Percentiles rank a stretch among this genome's conserved stretches.
Conservation (phyloP, 2,329 filamentous ascomycete species). For the Coniochaeta sp. region DNA sequence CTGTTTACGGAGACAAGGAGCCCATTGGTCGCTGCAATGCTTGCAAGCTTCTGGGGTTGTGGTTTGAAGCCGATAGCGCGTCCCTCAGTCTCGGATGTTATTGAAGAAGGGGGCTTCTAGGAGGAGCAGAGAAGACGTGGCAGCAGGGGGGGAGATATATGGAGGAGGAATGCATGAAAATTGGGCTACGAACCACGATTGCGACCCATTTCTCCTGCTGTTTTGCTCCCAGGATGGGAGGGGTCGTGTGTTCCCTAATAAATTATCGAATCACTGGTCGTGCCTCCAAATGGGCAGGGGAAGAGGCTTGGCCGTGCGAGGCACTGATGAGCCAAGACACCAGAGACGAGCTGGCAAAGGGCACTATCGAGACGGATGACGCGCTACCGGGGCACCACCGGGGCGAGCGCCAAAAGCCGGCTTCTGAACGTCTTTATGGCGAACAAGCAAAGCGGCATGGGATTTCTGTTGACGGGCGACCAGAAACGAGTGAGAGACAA, state of each 20-base stretch:
- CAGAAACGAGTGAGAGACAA: background rate
- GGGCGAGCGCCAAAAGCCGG: background rate
- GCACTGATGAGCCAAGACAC: background rate
- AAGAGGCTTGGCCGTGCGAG: background rate
- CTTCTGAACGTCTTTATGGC: background rate
- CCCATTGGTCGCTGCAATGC: background rate
- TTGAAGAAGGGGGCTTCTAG: background rate
- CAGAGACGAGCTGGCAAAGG: background rate
- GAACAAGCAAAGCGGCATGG: background rate
- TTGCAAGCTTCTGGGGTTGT: background rate
- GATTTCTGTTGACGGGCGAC: background rate
- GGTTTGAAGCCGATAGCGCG: background rate
- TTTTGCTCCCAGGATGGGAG: conserved; percentile 3
- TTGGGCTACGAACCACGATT: conserved; percentile 42
- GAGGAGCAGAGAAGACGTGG: background rate
- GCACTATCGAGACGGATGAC: background rate
- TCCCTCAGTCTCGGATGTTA: background rate
- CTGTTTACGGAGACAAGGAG: background rate
- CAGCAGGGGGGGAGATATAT: conserved; percentile 2
- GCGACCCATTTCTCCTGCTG: conserved; percentile 37
- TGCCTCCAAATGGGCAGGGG: background rate
- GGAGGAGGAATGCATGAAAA: conserved; percentile 10
- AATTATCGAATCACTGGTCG: background rate
- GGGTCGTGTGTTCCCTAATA: conserved; percentile 3
- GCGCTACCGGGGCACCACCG: background rate